Conservation (phyloP, 2,329 filamentous ascomycete genomes). For the Phyllosticta citriasiana region DNA sequence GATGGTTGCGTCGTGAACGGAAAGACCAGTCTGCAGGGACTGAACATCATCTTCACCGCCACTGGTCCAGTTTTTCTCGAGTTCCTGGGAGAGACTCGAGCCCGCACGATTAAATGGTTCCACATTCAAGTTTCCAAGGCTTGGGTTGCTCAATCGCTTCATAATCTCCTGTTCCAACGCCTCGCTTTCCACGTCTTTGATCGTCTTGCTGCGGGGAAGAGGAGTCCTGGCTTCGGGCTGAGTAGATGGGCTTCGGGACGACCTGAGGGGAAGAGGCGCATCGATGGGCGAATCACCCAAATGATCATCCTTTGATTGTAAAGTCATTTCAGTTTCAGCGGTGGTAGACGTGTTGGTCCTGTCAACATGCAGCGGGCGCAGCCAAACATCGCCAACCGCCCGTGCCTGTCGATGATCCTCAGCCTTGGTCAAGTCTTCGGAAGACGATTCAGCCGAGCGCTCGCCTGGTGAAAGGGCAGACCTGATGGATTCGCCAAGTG, state of each 20-base stretch:
- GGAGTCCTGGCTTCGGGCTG: constrained; percentile 30
- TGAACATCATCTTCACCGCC: constrained; percentile 21
- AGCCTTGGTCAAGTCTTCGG: background rate
- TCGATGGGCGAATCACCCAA: constrained; percentile 19
- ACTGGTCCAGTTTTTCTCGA: constrained; percentile 57
- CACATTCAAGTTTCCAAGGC: background rate
- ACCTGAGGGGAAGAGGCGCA: constrained; percentile 24
- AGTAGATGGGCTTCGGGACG: constrained; percentile 6
- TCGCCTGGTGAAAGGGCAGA: constrained; percentile 26
- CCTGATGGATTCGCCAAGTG: constrained; percentile 38
- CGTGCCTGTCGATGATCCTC: constrained; percentile 9
- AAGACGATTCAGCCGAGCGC: constrained; percentile 12
- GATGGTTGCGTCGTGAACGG: background rate
- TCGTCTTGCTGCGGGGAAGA: constrained; percentile 33
- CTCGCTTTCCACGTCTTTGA: constrained; percentile 58
- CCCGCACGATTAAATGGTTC: constrained; percentile 42
- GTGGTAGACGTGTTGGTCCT: constrained; percentile 21
- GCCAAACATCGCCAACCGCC: constrained; percentile 24
- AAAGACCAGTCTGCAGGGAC: background rate
- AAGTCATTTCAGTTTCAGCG: constrained; percentile 21
- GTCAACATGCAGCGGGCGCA: constrained; percentile 30
- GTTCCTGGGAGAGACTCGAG: constrained; percentile 54
- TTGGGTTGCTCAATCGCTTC: constrained; percentile 46
- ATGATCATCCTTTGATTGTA: constrained; percentile 10
- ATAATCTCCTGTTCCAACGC: constrained; percentile 65